Base-by-base conservation (phyloP, 306 rosid genomes). In the Albizia julibrissin region DNA sequence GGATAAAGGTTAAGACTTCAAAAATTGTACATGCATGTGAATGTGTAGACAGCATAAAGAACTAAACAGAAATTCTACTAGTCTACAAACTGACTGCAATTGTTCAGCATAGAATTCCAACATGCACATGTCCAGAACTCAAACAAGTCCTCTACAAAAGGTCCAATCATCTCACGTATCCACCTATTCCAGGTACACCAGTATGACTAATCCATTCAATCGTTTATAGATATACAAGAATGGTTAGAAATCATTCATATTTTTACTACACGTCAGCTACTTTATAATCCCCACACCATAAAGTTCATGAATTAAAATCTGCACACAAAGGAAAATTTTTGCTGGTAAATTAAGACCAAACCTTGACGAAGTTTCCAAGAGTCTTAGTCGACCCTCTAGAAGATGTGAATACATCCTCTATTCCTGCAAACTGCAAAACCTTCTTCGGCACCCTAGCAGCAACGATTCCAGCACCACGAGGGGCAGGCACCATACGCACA, bases 381-480 rank as follows among this genome's bases (percentile, higher is more conserved):
- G 94, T 90, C 87, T 88, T 90, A 47, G 94, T 90, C 14, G 94
- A 90, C 0, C 94, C 94, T 73, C 94, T 84, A 10, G 91, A 90
- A 0, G 91, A 90, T 0, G 90, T 90, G 61, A 88, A 90, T 1
- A 90, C 94, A 71, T 90, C 94, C 13, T 90, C 91, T 37, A 90
- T 90, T 2, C 91, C 94, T n/a, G 94, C 90, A 31, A 90, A 90
- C 82, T 90, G 94, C 33, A 90, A 75, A 7, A 90, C 92, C 91
- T 90, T 90, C 86, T 90, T 90, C 1, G 94, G 92, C 74, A 90
- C 94, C 76, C 92, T 82, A 68, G 94, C 94, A 26, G 92, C 94
- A 2, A 90, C 94, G 21, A 90, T 90, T 1, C 94, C 91, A 13
- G 94, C 83, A 24, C 94, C 91, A 73, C 91, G 89, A 31, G 94